A percentile compares a stretch with the other conserved stretches of the same genome.
Evolutionary conservation across 129 eudicot genomes (phyloP).

Genomic region (Helianthus annuus): HanXRQr2.0-SUNRISE NC_035438.2:28234605-28235104

Average conservation of each 20-base stretch:
- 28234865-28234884: slow-evolving; percentile 95
- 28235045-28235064: not conserved
- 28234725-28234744: slow-evolving; percentile 98
- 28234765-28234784: slow-evolving; percentile 2
- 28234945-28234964: slow-evolving; percentile 88
- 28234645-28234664: slow-evolving; percentile 99
- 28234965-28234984: slow-evolving; percentile 73
- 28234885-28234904: slow-evolving; percentile 81
- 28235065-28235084: not conserved
- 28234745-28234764: slow-evolving; percentile 61
- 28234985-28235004: not conserved
- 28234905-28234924: slow-evolving; percentile 80
- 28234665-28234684: slow-evolving; percentile 76
- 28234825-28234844: not conserved
- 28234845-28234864: slow-evolving; percentile 58
- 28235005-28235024: not conserved
- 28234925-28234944: slow-evolving; percentile 90
- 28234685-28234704: slow-evolving; percentile 90
- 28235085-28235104: slow-evolving; percentile 1
- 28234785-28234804: not conserved
- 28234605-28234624: slow-evolving; percentile 91
- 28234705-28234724: slow-evolving; percentile 74
- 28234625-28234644: slow-evolving; percentile 98
- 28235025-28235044: not conserved
- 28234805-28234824: not conserved